Conservation (phyloP, 108 stramenopile genomes). For the Nitzschia putrida region DNA sequence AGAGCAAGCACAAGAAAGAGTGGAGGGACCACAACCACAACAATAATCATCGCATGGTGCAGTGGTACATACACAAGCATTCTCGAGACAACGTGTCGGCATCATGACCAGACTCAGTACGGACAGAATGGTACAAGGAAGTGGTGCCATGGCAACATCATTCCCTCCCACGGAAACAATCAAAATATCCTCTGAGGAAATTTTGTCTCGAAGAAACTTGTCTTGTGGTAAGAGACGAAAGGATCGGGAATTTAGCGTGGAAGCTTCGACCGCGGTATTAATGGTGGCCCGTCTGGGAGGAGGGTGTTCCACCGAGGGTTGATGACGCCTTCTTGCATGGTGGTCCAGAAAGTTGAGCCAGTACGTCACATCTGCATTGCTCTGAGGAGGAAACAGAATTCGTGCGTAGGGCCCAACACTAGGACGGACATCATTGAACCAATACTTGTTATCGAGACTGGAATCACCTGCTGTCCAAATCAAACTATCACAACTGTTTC, state of each 20-base stretch:
- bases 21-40: conserved; percentile 76
- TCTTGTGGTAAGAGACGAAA: conserved; percentile 68
- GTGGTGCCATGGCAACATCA: conserved; percentile 80
- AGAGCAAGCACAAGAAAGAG: conserved; percentile 47
- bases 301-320: not conserved
- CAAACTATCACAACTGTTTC: conserved; percentile 36
- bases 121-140: conserved; percentile 70
- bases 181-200: conserved; percentile 65
- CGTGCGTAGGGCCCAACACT: conserved; percentile 56
- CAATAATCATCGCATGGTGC: conserved; percentile 64
- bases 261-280: conserved; percentile 83
- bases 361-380: conserved; percentile 74
- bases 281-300: conserved; percentile 50
- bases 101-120: conserved; percentile 58
- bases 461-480: conserved; percentile 70
- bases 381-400: conserved; percentile 59
- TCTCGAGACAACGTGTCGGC: conserved; percentile 53
- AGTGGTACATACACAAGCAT: conserved; percentile 18
- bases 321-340: not conserved
- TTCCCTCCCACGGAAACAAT: conserved; percentile 87
- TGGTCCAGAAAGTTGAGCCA: conserved; percentile 64
- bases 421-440: conserved; percentile 57
- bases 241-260: conserved; percentile 70
- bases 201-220: conserved; percentile 75
- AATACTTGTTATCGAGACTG: conserved; percentile 82